phyloP scores from a whole-genome alignment of 2,329 filamentous ascomycete species.

The Epichloe gansuensis region DNA sequence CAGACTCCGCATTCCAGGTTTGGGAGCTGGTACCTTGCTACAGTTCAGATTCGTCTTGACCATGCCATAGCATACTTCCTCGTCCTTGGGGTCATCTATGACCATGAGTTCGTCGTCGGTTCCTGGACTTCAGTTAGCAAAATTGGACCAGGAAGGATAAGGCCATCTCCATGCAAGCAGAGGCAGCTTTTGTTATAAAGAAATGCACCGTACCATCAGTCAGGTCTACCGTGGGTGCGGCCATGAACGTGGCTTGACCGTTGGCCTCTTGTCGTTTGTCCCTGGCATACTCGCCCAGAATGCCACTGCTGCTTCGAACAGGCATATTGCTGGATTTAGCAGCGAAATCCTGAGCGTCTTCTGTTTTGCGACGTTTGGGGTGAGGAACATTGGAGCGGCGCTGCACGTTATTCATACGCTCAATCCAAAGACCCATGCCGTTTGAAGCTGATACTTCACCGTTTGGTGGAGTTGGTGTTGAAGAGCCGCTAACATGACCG shows the following conservation, averaged over 20 bases:
- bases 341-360: conserved; percentile 31
- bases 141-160: neutral
- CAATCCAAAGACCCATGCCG: conserved; percentile 53
- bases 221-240: conserved; percentile 42
- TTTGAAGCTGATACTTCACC: conserved; percentile 14
- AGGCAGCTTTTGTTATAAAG: neutral
- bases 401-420: conserved; percentile 64
- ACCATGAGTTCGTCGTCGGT: conserved; percentile 47
- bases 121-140: conserved; percentile 7
- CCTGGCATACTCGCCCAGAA: conserved; percentile 55
- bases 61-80: conserved; percentile 74
- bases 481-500: conserved; percentile 20
- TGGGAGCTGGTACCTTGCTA: conserved; percentile 55
- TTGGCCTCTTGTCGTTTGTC: conserved; percentile 39
- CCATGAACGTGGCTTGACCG: conserved; percentile 11
- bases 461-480: conserved; percentile 20
- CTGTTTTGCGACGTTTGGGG: conserved; percentile 53
- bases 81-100: conserved; percentile 46
- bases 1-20: conserved; percentile 47
- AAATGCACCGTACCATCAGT: conserved; percentile 33
- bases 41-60: conserved; percentile 58
- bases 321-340: conserved; percentile 18
- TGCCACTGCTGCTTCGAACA: conserved; percentile 34
- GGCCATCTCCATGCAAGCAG: neutral
- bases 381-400: conserved; percentile 47